Evolutionary conservation across 495 filamentous ascomycete genomes (phyloP).

Genomic region (Gamarada debralockiae): DNA sequence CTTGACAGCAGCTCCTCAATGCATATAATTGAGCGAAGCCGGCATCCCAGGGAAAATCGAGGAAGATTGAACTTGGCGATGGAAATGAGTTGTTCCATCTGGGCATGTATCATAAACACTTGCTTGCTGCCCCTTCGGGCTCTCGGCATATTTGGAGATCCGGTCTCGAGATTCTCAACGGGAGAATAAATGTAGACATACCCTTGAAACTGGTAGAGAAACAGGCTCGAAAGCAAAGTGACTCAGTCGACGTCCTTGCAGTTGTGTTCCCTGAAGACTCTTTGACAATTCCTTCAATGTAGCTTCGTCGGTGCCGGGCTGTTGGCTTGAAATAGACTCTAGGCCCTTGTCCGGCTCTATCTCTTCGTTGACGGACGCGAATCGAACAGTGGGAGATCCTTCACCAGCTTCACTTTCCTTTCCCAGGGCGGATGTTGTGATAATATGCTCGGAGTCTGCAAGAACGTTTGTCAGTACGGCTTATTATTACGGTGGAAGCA

Average conservation of each 20-base stretch:
- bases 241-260: slow-evolving; percentile 78
- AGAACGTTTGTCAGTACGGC: slow-evolving; percentile 14
- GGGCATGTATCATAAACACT: not conserved
- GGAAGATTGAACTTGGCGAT: not conserved
- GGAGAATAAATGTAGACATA: slow-evolving; percentile 40
- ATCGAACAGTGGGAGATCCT: slow-evolving; percentile 62
- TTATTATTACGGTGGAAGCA: not conserved
- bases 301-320: slow-evolving; percentile 25
- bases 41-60: slow-evolving; percentile 4
- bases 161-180: too few species aligned
- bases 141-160: not conserved
- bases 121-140: not conserved
- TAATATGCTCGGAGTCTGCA: slow-evolving; percentile 10
- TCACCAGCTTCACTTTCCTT: slow-evolving; percentile 18
- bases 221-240: slow-evolving; percentile 85
- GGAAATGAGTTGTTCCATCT: not conserved
- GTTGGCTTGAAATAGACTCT: not conserved
- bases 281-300: slow-evolving; percentile 69
- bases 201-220: slow-evolving; percentile 81
- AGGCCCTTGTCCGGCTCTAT: slow-evolving; percentile 50
- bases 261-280: slow-evolving; percentile 63
- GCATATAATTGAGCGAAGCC: not conserved
- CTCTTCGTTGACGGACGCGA: slow-evolving; percentile 75
- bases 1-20: not conserved
- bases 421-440: slow-evolving; percentile 15